These are phyloP conservation scores for Zymoseptoria ardabiliae DNA, from an alignment of 2,329 filamentous ascomycete species.

Conservation along the genomic window DNA sequence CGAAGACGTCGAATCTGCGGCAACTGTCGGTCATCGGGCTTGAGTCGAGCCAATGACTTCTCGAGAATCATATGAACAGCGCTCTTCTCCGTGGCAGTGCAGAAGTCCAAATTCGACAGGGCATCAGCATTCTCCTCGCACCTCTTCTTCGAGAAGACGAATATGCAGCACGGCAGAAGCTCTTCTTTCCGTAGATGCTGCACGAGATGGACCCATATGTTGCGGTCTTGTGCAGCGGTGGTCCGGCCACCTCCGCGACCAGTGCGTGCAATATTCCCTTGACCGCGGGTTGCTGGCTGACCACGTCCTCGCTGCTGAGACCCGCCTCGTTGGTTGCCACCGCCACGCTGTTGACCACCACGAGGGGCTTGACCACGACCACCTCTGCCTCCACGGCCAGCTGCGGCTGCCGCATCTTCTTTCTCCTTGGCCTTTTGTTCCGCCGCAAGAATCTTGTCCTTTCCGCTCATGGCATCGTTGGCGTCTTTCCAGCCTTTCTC, in stretches of 20 bases:
- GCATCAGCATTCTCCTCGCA: constrained; percentile 97
- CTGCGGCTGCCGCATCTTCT: constrained; percentile 39
- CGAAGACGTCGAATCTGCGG: constrained; percentile 85
- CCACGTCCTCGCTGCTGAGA: constrained; percentile 49
- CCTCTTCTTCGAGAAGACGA: constrained; percentile 96
- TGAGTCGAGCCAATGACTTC: constrained; percentile 83
- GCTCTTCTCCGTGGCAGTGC: constrained; percentile 88
- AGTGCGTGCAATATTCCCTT: constrained; percentile 82
- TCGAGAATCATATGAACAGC: constrained; percentile 96
- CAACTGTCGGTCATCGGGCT: constrained; percentile 80
- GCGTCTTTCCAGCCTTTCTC: constrained; percentile 94
- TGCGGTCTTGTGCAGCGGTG: constrained; percentile 88
- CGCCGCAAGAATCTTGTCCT: constrained; percentile 61
- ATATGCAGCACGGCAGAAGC: constrained; percentile 87
- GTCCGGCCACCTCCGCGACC: constrained; percentile 80
- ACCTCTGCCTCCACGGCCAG: constrained; percentile 45
- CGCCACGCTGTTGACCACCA: constrained; percentile 44
- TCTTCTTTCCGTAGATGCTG: constrained; percentile 82
- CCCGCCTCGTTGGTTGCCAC: constrained; percentile 39
- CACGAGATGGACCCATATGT: constrained; percentile 92
- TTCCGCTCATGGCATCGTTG: constrained; percentile 71
- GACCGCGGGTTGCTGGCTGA: constrained; percentile 48
- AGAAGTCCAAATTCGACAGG: constrained; percentile 90
- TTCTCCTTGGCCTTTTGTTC: constrained; percentile 43
- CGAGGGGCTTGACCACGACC: constrained; percentile 47